Evolutionary conservation across 108 stramenopile species (phyloP), one percentile per base, ranked within the genome.

Genomic region (Nitzschia putrida): DNA sequence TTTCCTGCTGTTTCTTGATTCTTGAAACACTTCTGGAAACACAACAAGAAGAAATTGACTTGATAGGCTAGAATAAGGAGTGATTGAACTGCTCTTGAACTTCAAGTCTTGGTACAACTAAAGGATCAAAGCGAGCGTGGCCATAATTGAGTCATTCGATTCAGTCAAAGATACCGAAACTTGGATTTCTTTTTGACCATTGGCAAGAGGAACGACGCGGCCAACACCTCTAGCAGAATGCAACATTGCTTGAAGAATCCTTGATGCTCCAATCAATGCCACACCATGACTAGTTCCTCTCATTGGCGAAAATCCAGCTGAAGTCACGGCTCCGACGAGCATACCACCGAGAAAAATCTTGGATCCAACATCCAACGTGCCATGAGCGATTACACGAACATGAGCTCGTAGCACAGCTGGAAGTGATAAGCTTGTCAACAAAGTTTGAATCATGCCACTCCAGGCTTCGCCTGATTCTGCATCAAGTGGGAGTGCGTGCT

Each of bases 371-470:
- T 66, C 42, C 11, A 86, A 53, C 40, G 78, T 79, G 18, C 88
- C 89, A 55, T 79, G 74, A 26, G 79, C 88, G 14, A 81, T 60
- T 16, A 83, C 73, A 26, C 69, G 70, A 43, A 94, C 47, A 37
- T 88, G 87, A 75, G 77, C 80, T 6, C 81, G 63, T 14, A 94
- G 61, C 37, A 89, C 58, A 21, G 90, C 92, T 2, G 92, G 92
- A 14, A 94, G 57, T 7, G 89, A 86, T 47, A 94, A 74, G 7
- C 86, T 85, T 5, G 65, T 24, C 20, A 65, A 52, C 52, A 94
- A 53, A 21, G 67, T 64, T 47, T 73, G 63, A 43, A 83, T 82
- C 21, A 65, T 38, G 8, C 59, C 43, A 14, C 61, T 64, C 68
- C 85, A 78, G 10, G 64, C 50, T 10, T 63, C 57, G 10, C 39